Evolutionary conservation across 345 rosid species (phyloP).

Genomic region (Populus davidiana): DNA sequence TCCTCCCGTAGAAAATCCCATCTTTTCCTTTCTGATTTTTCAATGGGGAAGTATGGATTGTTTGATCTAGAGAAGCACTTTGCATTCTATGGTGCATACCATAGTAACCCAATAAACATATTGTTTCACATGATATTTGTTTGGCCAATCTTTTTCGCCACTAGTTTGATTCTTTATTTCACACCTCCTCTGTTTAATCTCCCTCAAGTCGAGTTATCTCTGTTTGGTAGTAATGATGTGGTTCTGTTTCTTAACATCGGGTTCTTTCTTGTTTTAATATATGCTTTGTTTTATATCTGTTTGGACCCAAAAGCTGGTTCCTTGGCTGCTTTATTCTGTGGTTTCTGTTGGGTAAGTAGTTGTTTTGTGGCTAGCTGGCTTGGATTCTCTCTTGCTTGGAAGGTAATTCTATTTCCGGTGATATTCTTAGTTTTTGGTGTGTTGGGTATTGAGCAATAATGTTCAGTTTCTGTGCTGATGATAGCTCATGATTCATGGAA

Average conservation of each 20-base stretch:
- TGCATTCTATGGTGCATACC: constrained; percentile 93
- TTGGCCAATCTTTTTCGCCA: constrained; percentile 64
- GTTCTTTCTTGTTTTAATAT: constrained; percentile 43
- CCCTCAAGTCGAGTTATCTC: constrained; percentile 28
- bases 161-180: constrained; percentile 46
- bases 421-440: neutral
- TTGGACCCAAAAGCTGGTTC: constrained; percentile 55
- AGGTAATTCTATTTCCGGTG: constrained; percentile 26
- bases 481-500: neutral
- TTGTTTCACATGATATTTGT: constrained; percentile 51
- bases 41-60: constrained; percentile 42
- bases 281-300: constrained; percentile 43
- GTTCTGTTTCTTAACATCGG: constrained; percentile 48
- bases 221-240: constrained; percentile 30
- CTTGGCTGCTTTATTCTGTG: constrained; percentile 55
- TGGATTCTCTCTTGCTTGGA: constrained; percentile 56
- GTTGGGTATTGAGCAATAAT: neutral
- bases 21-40: neutral
- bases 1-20: neutral
- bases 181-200: constrained; percentile 47
- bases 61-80: constrained; percentile 77
- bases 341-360: constrained; percentile 44
- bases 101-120: constrained; percentile 65
- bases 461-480: neutral
- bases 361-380: constrained; percentile 40